These are phyloP conservation scores for Groenewaldozyma tartarivorans DNA, from an alignment of 805 yeast species.

Conservation along the genomic window DNA sequence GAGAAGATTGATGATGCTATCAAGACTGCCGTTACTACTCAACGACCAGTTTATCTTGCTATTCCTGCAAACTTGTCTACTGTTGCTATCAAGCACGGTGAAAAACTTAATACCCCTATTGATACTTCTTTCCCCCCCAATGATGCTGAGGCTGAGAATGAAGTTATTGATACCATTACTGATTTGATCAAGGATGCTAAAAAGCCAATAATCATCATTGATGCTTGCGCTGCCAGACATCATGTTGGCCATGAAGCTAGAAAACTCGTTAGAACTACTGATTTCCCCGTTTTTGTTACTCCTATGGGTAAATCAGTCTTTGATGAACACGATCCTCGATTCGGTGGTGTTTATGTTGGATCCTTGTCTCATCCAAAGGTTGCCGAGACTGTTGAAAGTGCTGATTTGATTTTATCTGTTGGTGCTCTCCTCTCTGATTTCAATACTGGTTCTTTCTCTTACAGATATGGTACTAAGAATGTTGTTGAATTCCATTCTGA, in stretches of 20 bases:
- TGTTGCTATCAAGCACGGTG: slow-evolving; percentile 40
- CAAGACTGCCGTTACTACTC: slow-evolving; percentile 57
- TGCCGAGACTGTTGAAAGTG: slow-evolving; percentile 57
- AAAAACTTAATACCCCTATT: slow-evolving; percentile 52
- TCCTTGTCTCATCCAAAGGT: slow-evolving; percentile 67
- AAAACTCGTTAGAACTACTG: slow-evolving; percentile 52
- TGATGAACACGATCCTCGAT: slow-evolving; percentile 62
- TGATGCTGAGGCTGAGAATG: slow-evolving; percentile 52
- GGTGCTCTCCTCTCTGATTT: slow-evolving; percentile 82
- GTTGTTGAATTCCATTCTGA: slow-evolving; percentile 48
- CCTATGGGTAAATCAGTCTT: slow-evolving; percentile 86
- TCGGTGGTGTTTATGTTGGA: slow-evolving; percentile 82
- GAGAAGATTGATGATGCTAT: slow-evolving; percentile 65
- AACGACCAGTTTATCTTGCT: slow-evolving; percentile 77
- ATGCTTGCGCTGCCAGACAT: slow-evolving; percentile 82
- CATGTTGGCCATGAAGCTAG: slow-evolving; percentile 54
- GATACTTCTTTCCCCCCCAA: slow-evolving; percentile 50
- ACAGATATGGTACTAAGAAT: slow-evolving; percentile 44
- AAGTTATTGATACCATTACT: slow-evolving; percentile 46
- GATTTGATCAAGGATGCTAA: slow-evolving; percentile 46
- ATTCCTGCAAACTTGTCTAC: slow-evolving; percentile 66
- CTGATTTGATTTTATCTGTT: slow-evolving; percentile 67
- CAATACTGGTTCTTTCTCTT: slow-evolving; percentile 76
- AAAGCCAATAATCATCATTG: slow-evolving; percentile 70
- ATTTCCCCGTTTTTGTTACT: slow-evolving; percentile 75